Evolutionary conservation across 2,329 filamentous ascomycete species (phyloP).

Genomic region (Talaromyces sp.): DNA sequence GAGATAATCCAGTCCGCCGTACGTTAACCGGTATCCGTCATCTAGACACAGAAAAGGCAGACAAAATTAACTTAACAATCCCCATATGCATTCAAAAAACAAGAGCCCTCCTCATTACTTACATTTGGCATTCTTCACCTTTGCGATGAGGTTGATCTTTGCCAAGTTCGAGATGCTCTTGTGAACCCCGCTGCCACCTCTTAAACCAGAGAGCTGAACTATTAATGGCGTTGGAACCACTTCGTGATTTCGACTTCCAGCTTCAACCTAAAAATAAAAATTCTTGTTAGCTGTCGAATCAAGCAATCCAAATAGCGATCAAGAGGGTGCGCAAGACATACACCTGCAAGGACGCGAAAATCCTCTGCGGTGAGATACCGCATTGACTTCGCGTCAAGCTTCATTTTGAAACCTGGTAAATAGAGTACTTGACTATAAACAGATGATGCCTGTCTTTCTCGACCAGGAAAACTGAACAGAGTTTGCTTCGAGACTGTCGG

Average conservation of each 20-base stretch:
- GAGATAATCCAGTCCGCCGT: conserved; percentile 96
- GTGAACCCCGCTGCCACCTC: conserved; percentile 73
- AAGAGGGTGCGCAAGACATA: conserved; percentile 44
- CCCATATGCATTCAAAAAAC: not conserved
- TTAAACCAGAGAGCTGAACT: conserved; percentile 72
- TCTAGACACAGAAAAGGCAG: conserved; percentile 40
- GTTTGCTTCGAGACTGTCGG: conserved; percentile 2
- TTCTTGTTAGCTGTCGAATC: conserved; percentile 32
- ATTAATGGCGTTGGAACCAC: conserved; percentile 89
- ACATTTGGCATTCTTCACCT: conserved; percentile 89
- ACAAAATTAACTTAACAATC: not conserved
- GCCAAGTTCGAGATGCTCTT: conserved; percentile 84
- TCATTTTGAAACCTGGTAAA: conserved; percentile 57
- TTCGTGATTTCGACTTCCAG: conserved; percentile 94
- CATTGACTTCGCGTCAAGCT: conserved; percentile 88
- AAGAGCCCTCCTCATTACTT: conserved; percentile 13
- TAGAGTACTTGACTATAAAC: not conserved
- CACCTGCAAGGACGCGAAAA: conserved; percentile 90
- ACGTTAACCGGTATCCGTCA: conserved; percentile 93
- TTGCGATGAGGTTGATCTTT: conserved; percentile 85
- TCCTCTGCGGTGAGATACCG: conserved; percentile 89
- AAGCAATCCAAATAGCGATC: conserved; percentile 18
- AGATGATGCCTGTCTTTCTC: not conserved
- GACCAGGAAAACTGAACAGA: not conserved
- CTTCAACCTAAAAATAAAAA: conserved; percentile 64